Conservation (phyloP, 2,329 filamentous ascomycete genomes). For the Colletotrichum sp. region DNA sequence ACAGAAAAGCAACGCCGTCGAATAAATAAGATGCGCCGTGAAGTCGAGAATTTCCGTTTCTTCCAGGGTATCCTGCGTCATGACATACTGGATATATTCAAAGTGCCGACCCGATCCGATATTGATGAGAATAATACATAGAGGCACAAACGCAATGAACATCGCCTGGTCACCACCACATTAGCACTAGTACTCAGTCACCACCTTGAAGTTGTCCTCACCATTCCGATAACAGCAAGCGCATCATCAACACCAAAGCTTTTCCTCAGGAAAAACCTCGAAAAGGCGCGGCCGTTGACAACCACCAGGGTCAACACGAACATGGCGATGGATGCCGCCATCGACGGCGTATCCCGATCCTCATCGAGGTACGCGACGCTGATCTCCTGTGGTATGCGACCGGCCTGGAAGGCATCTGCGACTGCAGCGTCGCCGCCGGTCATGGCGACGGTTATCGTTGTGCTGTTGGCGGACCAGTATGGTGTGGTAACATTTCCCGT, state of each 20-base stretch:
- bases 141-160: constrained; percentile 46
- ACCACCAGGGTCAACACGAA: constrained; percentile 36
- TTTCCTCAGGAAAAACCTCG: constrained; percentile 39
- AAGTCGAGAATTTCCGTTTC: constrained; percentile 54
- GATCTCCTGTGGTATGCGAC: constrained; percentile 38
- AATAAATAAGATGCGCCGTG: constrained; percentile 56
- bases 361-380: constrained; percentile 39
- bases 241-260: constrained; percentile 43
- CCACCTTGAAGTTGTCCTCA: constrained; percentile 23
- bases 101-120: constrained; percentile 53
- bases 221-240: constrained; percentile 39
- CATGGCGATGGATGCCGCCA: constrained; percentile 44
- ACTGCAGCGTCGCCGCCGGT: constrained; percentile 21
- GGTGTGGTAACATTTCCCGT: neutral
- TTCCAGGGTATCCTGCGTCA: constrained; percentile 44
- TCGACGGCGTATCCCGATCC: constrained; percentile 39
- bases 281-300: constrained; percentile 37
- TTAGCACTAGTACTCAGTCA: neutral
- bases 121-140: constrained; percentile 49
- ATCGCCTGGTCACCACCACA: constrained; percentile 14
- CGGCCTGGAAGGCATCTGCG: constrained; percentile 36
- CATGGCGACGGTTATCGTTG: neutral
- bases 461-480: neutral
- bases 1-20: constrained; percentile 52
- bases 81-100: constrained; percentile 51